A percentile compares a stretch with the other conserved stretches of the same genome.
These are phyloP conservation scores for Orobanche coerulescens DNA, from an alignment of 257 asterid species.

Conservation along the genomic window DNA sequence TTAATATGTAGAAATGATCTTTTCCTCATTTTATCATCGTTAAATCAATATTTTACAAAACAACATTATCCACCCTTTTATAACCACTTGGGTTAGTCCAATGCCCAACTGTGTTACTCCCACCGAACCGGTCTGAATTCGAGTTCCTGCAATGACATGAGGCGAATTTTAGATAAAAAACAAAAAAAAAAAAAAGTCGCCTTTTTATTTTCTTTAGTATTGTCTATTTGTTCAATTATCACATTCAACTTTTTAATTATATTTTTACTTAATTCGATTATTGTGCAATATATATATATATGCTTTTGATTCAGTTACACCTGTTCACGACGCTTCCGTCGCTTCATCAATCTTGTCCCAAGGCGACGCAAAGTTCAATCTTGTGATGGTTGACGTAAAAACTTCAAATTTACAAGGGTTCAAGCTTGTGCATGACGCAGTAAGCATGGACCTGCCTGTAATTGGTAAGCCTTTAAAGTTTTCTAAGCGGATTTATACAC, in stretches of 20 bases:
- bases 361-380: slow-evolving; percentile 1
- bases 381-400: slow-evolving; percentile 23
- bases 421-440: slow-evolving; percentile 16
- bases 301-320: slow-evolving; percentile 19
- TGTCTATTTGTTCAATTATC: background rate
- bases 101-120: too few species aligned
- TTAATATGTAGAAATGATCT: too few species aligned
- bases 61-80: too few species aligned
- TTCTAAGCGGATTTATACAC: background rate
- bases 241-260: background rate
- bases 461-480: slow-evolving; percentile 15
- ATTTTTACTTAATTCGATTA: background rate
- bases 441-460: background rate
- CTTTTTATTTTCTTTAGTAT: background rate
- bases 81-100: too few species aligned
- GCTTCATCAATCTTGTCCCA: slow-evolving; percentile 20
- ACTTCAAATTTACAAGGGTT: slow-evolving; percentile 10
- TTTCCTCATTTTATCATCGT: too few species aligned
- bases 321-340: background rate
- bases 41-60: too few species aligned
- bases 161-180: too few species aligned
- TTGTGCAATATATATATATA: background rate
- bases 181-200: background rate
- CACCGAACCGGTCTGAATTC: too few species aligned
- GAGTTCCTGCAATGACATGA: too few species aligned